A percentile compares a stretch with the other conserved stretches of the same genome.
Conservation (phyloP, 148 eudicot genomes). For the Vaccinium corymbosum region DNA sequence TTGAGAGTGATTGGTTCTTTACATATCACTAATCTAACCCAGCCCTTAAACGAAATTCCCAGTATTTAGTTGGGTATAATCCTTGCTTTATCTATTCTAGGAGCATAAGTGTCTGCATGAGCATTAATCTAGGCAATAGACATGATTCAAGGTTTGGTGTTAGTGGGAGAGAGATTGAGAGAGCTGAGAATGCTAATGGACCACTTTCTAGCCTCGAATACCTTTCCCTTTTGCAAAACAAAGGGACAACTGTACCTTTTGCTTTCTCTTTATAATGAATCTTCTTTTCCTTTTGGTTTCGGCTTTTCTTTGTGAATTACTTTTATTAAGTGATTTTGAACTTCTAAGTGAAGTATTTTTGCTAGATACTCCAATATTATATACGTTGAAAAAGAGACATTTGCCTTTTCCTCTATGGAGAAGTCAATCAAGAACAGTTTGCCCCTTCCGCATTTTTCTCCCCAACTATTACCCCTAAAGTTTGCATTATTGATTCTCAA, state of each 20-base stretch:
- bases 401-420: neutral
- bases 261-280: constrained; percentile 31
- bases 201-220: constrained; percentile 20
- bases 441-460: neutral
- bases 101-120: neutral
- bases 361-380: neutral
- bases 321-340: constrained; percentile 19
- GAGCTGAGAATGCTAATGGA: constrained; percentile 11
- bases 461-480: neutral
- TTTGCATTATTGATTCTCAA: neutral
- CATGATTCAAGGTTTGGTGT: constrained; percentile 14
- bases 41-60: neutral
- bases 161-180: neutral
- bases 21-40: neutral
- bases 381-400: constrained; percentile 13
- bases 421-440: constrained; percentile 7
- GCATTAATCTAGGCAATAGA: neutral
- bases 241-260: constrained; percentile 17
- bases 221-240: constrained; percentile 20
- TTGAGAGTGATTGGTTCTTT: neutral
- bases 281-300: constrained; percentile 11
- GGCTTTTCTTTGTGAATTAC: constrained; percentile 20
- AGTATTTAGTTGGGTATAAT: neutral
- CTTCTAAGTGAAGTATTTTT: constrained; percentile 17
- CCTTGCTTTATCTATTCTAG: neutral